Base-by-base conservation (phyloP, 768 basidiomycete species). In the Leccinum longicurvipes region DNA sequence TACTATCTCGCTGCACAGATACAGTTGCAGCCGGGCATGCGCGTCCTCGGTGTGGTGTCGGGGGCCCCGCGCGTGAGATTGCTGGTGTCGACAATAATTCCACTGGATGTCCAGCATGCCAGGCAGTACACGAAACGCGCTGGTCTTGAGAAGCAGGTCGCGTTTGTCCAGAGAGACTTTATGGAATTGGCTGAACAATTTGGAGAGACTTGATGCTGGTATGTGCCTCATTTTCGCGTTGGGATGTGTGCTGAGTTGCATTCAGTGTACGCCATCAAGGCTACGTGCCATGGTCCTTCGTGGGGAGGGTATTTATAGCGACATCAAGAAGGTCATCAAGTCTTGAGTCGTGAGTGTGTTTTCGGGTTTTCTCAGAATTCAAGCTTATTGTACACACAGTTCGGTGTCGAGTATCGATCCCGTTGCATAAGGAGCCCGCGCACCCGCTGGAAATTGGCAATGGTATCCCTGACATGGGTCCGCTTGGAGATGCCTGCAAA, bases 391-490 rank as follows among this genome's bases (percentile, higher is more conserved):
- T 29, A 41, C 36, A 49, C 39, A 1, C 58, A 95, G 90, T 97
- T 97, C 72, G 96, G 95, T 67, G 90, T 98, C 34, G n/a, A n/a
- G n/a, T n/a, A 36, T 81, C 88, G 46, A 89, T 79, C 68, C 89
- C 93, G 17, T 73, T 81, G 52, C 96, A 98, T 81, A 95, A 94
- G 76, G 81, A 81, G 46, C 85, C 98, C 55, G 91, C 92, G 12
- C 94, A 98, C 76, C 82, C 82, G 58, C 88, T 98, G 58, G 95
- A 98, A 71, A 77, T 97, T 54, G 96, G 97, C 21, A 93, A 96
- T 67, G 97, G 97, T 54, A 98, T 99, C 65, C 93, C 97, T 19
- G 92, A 98, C 75, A 97, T 98, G 96, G 86, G 97, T 6, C 84
- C 85, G 34, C 73, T 93, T 47, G 69, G 73, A 27, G 71, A 77